Evolutionary conservation across 2,329 filamentous ascomycete species (phyloP).

Genomic region (Fusarium zealandicum): DNA sequence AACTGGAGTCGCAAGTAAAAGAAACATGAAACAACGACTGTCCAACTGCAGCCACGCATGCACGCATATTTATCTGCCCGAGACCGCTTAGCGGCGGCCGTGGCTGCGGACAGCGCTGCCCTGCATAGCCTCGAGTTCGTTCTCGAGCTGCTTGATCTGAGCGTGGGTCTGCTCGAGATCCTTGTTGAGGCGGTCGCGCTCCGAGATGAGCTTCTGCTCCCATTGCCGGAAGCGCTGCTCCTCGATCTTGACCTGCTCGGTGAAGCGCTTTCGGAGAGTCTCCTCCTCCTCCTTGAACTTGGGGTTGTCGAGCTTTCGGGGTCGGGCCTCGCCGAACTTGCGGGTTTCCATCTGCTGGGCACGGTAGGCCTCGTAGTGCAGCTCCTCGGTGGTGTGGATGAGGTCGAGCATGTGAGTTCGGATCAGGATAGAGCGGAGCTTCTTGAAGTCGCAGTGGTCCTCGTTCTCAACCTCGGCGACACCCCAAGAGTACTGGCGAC

Average conservation of each 20-base stretch:
- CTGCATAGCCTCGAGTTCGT: conserved; percentile 93
- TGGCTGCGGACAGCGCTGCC: conserved; percentile 88
- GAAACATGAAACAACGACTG: conserved; percentile 40
- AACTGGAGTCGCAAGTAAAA: conserved; percentile 42
- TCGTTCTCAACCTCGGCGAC: conserved; percentile 99
- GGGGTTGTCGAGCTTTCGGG: conserved; percentile 98
- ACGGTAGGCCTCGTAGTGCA: conserved; percentile 99
- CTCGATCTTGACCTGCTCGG: conserved; percentile 99
- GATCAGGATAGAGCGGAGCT: conserved; percentile 97
- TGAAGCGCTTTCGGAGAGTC: conserved; percentile 97
- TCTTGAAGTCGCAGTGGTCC: conserved; percentile 99
- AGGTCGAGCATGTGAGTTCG: conserved; percentile 99
- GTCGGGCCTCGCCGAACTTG: conserved; percentile 97
- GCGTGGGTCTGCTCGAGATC: conserved; percentile 98
- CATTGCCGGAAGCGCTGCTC: conserved; percentile 99
- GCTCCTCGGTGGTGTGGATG: conserved; percentile 99
- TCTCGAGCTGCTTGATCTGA: conserved; percentile 88
- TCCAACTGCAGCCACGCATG: conserved; percentile 41
- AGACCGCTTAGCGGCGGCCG: conserved; percentile 77
- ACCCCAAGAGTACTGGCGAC: conserved; percentile 98
- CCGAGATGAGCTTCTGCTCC: conserved; percentile 99
- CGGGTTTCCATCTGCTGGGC: conserved; percentile 99
- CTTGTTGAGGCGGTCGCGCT: conserved; percentile 99
- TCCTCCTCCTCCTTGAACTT: conserved; percentile 99
- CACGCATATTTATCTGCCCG: conserved; percentile 19